Evolutionary conservation across 2,329 filamentous ascomycete genomes (phyloP).

Genomic region (Xylaria polymorpha): DNA sequence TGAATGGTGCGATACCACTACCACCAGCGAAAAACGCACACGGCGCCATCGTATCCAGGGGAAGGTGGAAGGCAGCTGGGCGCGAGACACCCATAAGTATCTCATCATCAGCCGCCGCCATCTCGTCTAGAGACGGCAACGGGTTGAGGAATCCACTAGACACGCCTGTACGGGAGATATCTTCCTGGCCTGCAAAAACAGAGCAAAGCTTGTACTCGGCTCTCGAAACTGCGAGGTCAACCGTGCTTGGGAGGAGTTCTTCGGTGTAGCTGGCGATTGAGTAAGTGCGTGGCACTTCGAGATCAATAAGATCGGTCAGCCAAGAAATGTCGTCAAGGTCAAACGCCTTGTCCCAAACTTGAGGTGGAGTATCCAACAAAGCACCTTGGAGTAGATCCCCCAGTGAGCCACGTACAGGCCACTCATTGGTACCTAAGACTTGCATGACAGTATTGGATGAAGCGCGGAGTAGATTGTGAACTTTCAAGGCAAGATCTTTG

Average conservation of each 20-base stretch:
- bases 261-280: slow-evolving; percentile 64
- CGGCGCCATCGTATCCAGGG: slow-evolving; percentile 61
- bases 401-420: slow-evolving; percentile 63
- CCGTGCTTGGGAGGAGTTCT: slow-evolving; percentile 62
- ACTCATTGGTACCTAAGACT: slow-evolving; percentile 61
- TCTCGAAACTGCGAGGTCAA: slow-evolving; percentile 64
- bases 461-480: slow-evolving; percentile 61
- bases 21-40: slow-evolving; percentile 66
- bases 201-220: slow-evolving; percentile 62
- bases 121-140: slow-evolving; percentile 52
- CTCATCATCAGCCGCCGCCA: slow-evolving; percentile 57
- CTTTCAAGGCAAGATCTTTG: slow-evolving; percentile 61
- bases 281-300: slow-evolving; percentile 65
- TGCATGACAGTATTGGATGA: slow-evolving; percentile 62
- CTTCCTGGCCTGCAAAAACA: slow-evolving; percentile 52
- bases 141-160: slow-evolving; percentile 67
- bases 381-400: slow-evolving; percentile 63
- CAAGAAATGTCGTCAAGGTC: slow-evolving; percentile 58
- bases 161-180: slow-evolving; percentile 57
- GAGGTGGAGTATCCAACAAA: slow-evolving; percentile 59
- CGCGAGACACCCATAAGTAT: slow-evolving; percentile 64
- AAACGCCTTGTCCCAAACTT: slow-evolving; percentile 64
- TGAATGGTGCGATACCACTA: slow-evolving; percentile 65
- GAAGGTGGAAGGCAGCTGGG: slow-evolving; percentile 63
- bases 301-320: slow-evolving; percentile 59